These are phyloP conservation scores for Tylopilus sp. DNA, from an alignment of 768 basidiomycete species.

Conservation along the genomic window DNA sequence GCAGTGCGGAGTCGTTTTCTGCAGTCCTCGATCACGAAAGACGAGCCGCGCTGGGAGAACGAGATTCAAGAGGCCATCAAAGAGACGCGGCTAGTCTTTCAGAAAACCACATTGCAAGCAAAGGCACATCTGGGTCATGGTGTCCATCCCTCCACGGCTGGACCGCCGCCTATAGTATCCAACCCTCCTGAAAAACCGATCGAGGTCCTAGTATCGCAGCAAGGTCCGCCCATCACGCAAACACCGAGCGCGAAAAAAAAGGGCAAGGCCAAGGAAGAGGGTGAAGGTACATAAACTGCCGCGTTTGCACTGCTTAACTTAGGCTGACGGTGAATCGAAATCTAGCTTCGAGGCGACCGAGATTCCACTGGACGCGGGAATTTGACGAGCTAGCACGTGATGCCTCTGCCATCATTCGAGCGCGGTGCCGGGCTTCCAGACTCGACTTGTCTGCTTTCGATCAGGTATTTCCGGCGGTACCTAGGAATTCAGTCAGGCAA, in stretches of 20 bases:
- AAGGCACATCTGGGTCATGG: slow-evolving; percentile 12
- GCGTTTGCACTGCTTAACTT: too few species aligned
- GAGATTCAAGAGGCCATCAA: slow-evolving; percentile 55
- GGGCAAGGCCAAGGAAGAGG: slow-evolving; percentile 26
- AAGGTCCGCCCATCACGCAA: slow-evolving; percentile 41
- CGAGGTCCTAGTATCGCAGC: slow-evolving; percentile 47
- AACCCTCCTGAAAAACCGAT: slow-evolving; percentile 51
- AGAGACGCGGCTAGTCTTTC: slow-evolving; percentile 50
- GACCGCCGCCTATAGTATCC: slow-evolving; percentile 39
- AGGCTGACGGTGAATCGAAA: slow-evolving; percentile 4
- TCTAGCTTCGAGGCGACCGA: slow-evolving; percentile 45
- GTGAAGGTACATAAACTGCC: slow-evolving; percentile 33
- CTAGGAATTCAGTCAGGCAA: slow-evolving; percentile 67
- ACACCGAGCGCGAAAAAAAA: slow-evolving; percentile 35
- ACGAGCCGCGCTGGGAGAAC: slow-evolving; percentile 57
- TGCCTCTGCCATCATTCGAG: slow-evolving; percentile 75
- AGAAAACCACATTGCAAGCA: slow-evolving; percentile 39
- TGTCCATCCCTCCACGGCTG: slow-evolving; percentile 3
- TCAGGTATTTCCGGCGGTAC: slow-evolving; percentile 78
- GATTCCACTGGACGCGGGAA: slow-evolving; percentile 82
- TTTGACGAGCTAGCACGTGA: slow-evolving; percentile 90
- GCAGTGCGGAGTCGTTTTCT: slow-evolving; percentile 56
- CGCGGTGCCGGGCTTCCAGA: slow-evolving; percentile 63
- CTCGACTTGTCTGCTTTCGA: slow-evolving; percentile 72
- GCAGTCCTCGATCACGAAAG: slow-evolving; percentile 50